A percentile compares a stretch with the other conserved stretches of the same genome.
Evolutionary conservation across 2,329 filamentous ascomycete species (phyloP).

Genomic region (Pseudomassariella vexata): DNA sequence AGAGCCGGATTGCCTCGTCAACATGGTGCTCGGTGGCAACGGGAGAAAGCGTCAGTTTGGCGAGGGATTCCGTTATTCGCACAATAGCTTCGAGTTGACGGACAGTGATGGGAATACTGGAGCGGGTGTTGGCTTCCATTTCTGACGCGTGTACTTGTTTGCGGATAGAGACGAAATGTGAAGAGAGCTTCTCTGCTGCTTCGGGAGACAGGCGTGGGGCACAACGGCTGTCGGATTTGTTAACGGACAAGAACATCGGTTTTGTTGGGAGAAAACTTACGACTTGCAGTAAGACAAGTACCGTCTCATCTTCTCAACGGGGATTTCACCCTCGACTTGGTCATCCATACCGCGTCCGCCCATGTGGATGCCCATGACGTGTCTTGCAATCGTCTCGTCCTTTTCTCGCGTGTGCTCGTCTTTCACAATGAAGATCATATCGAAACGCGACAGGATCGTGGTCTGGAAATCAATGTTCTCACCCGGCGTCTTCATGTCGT

Average conservation of each 20-base stretch:
- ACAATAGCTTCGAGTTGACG: constrained; percentile 96
- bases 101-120: constrained; percentile 94
- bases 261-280: constrained; percentile 55
- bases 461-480: constrained; percentile 99
- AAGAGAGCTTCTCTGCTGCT: constrained; percentile 92
- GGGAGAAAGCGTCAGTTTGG: constrained; percentile 81
- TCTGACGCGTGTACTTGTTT: constrained; percentile 90
- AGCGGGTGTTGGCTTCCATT: constrained; percentile 81
- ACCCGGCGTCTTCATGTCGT: constrained; percentile 94
- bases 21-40: constrained; percentile 88
- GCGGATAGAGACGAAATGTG: constrained; percentile 94
- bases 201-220: constrained; percentile 85
- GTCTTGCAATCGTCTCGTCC: constrained; percentile 89
- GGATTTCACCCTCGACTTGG: constrained; percentile 77
- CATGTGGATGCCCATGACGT: constrained; percentile 98
- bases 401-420: constrained; percentile 87
- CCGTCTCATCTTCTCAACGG: constrained; percentile 93
- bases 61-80: constrained; percentile 91
- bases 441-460: constrained; percentile 94
- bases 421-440: constrained; percentile 99
- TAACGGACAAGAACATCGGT: constrained; percentile 4
- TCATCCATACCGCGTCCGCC: constrained; percentile 79
- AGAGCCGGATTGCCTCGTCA: constrained; percentile 93
- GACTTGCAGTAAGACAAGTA: constrained; percentile 97
- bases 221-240: constrained; percentile 59